Evolutionary conservation across 169 alveolate species (phyloP).

Genomic region (Blepharisma undulans): DNA sequence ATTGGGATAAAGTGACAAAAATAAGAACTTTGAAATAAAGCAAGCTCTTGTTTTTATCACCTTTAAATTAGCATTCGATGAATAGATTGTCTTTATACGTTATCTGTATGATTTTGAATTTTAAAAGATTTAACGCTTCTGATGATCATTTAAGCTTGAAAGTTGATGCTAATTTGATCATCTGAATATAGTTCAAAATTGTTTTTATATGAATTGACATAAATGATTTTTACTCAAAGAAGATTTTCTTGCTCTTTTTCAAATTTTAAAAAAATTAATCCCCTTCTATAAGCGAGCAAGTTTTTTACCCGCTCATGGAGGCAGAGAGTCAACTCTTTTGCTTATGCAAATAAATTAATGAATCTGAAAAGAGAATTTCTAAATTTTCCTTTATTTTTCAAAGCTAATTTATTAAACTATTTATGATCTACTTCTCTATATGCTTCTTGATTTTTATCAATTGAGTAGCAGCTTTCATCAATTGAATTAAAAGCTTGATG

Average conservation of each 20-base stretch:
- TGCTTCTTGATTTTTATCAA: no score
- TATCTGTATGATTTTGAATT: neutral
- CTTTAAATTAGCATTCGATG: no score
- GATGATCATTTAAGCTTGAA: conserved; percentile 33
- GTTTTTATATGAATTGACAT: conserved; percentile 13
- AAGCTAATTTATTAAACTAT: no score
- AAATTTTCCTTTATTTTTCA: no score
- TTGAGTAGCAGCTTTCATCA: no score
- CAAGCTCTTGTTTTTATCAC: neutral
- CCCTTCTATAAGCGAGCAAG: neutral
- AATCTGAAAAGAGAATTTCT: no score
- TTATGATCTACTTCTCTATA: no score
- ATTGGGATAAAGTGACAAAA: neutral
- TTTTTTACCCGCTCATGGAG: neutral
- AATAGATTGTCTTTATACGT: no score
- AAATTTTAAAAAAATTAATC: no score
- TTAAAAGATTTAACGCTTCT: neutral
- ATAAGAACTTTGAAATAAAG: neutral
- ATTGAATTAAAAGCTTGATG: no score
- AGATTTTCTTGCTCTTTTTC: neutral
- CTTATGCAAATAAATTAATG: no score
- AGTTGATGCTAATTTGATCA: neutral
- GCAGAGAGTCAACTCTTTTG: no score
- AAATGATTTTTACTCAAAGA: neutral
- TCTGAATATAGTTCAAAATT: neutral